These are phyloP conservation scores for Madurella fahalii DNA, from an alignment of 2,329 filamentous ascomycete genomes.

Conservation along the genomic window DNA sequence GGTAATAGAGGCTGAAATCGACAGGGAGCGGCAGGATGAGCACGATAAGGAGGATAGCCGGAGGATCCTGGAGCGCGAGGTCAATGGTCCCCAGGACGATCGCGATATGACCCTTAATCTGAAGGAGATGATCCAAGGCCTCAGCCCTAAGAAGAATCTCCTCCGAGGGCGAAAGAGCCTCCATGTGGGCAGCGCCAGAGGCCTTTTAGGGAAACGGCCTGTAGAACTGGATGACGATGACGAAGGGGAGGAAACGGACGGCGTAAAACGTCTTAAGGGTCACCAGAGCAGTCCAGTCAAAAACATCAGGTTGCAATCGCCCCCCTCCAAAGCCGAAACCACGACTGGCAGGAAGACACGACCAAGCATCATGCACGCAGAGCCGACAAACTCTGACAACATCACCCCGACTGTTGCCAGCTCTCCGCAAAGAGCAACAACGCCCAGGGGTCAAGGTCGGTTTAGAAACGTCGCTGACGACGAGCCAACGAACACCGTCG, in stretches of 20 bases:
- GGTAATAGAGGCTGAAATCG: conserved; percentile 58
- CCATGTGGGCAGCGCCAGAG: conserved; percentile 68
- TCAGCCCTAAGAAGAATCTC: conserved; percentile 70
- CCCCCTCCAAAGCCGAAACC: conserved; percentile 63
- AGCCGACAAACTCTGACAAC: conserved; percentile 34
- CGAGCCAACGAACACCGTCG: conserved; percentile 40
- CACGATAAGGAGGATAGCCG: conserved; percentile 57
- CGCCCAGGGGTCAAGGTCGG: conserved; percentile 52
- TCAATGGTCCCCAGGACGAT: conserved; percentile 47
- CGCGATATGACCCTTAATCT: conserved; percentile 63
- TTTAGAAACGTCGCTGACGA: conserved; percentile 53
- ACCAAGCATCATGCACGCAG: conserved; percentile 45
- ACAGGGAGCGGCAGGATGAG: conserved; percentile 58
- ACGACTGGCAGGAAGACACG: conserved; percentile 56
- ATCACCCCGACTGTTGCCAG: conserved; percentile 40
- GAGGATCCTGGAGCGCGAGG: conserved; percentile 52
- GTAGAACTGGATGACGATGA: conserved; percentile 66
- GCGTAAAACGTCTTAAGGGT: conserved; percentile 66
- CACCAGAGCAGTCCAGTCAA: conserved; percentile 74
- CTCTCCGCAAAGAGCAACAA: conserved; percentile 51
- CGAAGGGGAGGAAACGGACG: conserved; percentile 55
- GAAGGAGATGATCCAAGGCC: conserved; percentile 71
- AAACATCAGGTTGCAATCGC: conserved; percentile 65
- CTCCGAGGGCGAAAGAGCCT: conserved; percentile 70
- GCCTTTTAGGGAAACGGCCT: conserved; percentile 70